Conservation (phyloP, 768 basidiomycete genomes). For the Cystobasidium ongulense region DNA sequence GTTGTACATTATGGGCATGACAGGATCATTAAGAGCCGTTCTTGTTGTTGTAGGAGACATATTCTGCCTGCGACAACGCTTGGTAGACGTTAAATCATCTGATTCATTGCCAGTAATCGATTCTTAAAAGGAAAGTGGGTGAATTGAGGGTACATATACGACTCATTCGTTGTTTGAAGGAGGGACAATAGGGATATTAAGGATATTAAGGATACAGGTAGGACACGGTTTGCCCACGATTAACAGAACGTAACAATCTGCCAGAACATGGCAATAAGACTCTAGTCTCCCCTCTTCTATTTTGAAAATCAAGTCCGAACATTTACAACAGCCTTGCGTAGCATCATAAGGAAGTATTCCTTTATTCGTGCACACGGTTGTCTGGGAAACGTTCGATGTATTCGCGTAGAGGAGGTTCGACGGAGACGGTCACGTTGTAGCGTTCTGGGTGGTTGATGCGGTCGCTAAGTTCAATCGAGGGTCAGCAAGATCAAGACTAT, state of each 20-base stretch:
- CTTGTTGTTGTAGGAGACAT: neutral
- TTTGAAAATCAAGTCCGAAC: neutral
- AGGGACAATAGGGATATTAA: neutral
- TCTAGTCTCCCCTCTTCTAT: neutral
- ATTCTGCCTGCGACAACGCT: neutral
- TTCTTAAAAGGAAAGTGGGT: neutral
- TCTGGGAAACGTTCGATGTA: constrained; percentile 22
- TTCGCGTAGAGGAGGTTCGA: constrained; percentile 16
- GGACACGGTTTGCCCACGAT: neutral
- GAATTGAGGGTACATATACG: too few species aligned
- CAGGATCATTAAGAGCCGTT: neutral
- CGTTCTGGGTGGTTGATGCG: constrained; percentile 7
- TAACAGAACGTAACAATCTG: neutral
- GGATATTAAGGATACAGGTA: neutral
- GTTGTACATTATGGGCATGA: neutral
- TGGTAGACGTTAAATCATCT: neutral
- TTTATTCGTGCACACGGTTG: constrained; percentile 20
- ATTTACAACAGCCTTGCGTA: neutral
- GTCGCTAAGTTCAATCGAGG: neutral
- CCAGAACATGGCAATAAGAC: neutral
- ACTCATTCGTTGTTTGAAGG: too few species aligned
- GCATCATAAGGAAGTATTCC: neutral
- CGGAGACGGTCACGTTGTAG: neutral
- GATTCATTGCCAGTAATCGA: neutral
- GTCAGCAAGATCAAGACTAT: neutral